phyloP scores from a whole-genome alignment of 2,329 filamentous ascomycete species.

The Lasiodiplodia theobromae region DNA sequence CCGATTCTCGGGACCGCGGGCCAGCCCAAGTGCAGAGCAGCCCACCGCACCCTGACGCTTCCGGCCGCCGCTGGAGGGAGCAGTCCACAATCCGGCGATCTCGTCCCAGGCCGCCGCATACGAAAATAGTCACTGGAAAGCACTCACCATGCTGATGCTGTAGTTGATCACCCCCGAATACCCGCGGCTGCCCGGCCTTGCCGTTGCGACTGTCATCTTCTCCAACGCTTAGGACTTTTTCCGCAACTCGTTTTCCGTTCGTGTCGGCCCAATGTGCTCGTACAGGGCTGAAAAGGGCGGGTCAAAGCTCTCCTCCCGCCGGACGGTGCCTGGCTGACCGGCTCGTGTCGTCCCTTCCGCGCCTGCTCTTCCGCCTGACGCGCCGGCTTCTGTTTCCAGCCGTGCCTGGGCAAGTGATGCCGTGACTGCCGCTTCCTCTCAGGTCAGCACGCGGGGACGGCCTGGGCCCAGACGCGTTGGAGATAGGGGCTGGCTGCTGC shows the following conservation, averaged over 20 bases:
- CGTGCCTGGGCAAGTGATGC: constrained; percentile 8
- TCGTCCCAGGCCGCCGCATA: background rate
- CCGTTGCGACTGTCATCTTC: background rate
- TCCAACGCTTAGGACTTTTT: background rate
- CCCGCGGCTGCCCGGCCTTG: constrained; percentile 20
- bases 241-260: constrained; percentile 19
- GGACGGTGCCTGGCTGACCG: constrained; percentile 2
- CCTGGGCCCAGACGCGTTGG: constrained; percentile 8
- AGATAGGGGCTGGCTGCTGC: constrained; percentile 9
- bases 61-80: constrained; percentile 1
- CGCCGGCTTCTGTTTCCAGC: constrained; percentile 8
- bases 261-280: background rate
- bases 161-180: constrained; percentile 20
- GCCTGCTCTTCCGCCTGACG: background rate
- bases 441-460: background rate
- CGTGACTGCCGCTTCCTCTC: constrained; percentile 14
- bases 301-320: constrained; percentile 10
- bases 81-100: background rate
- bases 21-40: background rate
- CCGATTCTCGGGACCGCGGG: constrained; percentile 15
- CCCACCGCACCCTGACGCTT: constrained; percentile 17
- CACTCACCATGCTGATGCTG: constrained; percentile 29
- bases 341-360: constrained; percentile 16
- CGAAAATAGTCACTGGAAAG: constrained; percentile 1
- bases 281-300: constrained; percentile 9